Percentiles rank a stretch among this genome's conserved stretches.
Evolutionary conservation across 805 yeast genomes (phyloP).

Genomic region (Naumovozyma dairenensis): DNA sequence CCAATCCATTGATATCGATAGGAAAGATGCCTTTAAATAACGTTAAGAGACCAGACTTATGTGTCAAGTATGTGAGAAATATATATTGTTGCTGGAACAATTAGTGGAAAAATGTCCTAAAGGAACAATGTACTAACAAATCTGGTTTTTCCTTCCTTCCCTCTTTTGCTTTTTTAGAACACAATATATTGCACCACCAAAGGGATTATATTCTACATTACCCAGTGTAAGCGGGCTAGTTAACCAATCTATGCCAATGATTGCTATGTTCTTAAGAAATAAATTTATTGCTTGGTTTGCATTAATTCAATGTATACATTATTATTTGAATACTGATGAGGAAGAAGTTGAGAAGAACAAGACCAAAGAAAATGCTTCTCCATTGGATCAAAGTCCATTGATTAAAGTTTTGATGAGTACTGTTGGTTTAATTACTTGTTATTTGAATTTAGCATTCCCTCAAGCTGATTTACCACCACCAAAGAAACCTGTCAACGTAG

Average conservation of each 20-base stretch:
- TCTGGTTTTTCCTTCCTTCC: not conserved
- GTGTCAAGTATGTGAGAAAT: constrained; percentile 22
- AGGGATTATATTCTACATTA: constrained; percentile 36
- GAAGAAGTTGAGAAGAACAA: constrained; percentile 28
- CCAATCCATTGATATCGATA: not conserved
- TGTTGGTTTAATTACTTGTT: constrained; percentile 42
- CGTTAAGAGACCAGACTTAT: constrained; percentile 31
- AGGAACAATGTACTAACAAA: too few relatives aligned
- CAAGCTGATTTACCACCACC: constrained; percentile 6
- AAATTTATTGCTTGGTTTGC: constrained; percentile 40
- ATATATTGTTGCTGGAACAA: too few relatives aligned
- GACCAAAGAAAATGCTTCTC: constrained; percentile 15
- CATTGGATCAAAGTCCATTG: constrained; percentile 34
- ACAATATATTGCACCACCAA: constrained; percentile 40
- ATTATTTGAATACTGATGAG: constrained; percentile 18
- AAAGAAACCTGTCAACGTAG: too few relatives aligned
- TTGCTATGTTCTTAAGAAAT: constrained; percentile 53
- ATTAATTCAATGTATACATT: constrained; percentile 39
- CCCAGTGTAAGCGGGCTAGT: constrained; percentile 31
- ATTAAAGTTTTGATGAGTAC: constrained; percentile 37
- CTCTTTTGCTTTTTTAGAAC: constrained; percentile 22
- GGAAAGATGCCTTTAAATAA: constrained; percentile 19
- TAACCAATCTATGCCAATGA: constrained; percentile 55
- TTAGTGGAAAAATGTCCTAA: too few relatives aligned
- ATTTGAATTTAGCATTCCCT: constrained; percentile 43